phyloP scores from a whole-genome alignment of 768 basidiomycete genomes.

The Xerocomellus dryophilus region DNA sequence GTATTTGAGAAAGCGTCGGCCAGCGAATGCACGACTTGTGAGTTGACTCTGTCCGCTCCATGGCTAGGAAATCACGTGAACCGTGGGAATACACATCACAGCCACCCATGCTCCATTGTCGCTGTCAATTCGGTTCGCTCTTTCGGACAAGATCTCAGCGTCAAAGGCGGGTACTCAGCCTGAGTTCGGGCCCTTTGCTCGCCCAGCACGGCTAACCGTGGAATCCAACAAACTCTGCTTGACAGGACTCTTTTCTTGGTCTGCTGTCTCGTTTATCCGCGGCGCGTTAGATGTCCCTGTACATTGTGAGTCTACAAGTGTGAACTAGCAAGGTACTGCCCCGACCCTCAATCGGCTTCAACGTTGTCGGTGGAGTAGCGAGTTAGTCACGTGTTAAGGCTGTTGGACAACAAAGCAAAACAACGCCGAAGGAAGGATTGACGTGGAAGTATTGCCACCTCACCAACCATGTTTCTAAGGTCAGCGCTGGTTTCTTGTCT shows the following conservation, averaged over 20 bases:
- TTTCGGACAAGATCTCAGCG: no score
- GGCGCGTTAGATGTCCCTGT: no score
- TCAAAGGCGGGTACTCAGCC: no score
- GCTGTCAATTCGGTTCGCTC: no score
- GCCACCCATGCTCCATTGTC: background rate
- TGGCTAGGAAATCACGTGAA: constrained; percentile 19
- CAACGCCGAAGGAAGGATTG: constrained; percentile 7
- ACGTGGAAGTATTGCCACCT: constrained; percentile 18
- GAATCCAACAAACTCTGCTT: no score
- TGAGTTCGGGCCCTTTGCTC: no score
- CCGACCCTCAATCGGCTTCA: no score
- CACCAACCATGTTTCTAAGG: constrained; percentile 27
- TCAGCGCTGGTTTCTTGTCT: constrained; percentile 30
- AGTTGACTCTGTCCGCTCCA: background rate
- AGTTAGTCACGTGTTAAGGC: constrained; percentile 16
- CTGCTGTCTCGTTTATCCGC: no score
- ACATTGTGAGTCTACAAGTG: background rate
- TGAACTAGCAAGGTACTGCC: background rate
- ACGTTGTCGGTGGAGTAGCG: no score
- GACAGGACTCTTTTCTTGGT: no score
- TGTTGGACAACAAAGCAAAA: constrained; percentile 22
- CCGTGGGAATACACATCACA: constrained; percentile 15
- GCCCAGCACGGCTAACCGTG: no score
- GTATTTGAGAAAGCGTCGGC: constrained; percentile 6
- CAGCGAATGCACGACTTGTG: background rate